A percentile compares a stretch with the other conserved stretches of the same genome.
phyloP scores from a whole-genome alignment of 805 yeast species.

The Starmerella scarabaei region DNA sequence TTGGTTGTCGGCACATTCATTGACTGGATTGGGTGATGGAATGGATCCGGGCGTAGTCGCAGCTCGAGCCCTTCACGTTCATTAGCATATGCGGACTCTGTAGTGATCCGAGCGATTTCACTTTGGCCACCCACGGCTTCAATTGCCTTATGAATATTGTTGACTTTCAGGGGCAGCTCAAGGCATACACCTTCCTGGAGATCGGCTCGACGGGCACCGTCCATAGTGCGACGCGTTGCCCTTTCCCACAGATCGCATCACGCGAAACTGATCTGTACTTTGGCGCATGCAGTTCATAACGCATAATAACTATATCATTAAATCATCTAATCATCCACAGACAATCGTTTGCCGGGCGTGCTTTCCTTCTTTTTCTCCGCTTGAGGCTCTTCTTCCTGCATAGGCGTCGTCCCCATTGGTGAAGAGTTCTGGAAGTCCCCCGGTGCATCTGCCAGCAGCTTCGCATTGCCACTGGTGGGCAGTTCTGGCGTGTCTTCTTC shows the following conservation, averaged over 20 bases:
- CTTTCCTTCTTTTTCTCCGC: conserved; percentile 1
- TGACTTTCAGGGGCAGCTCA: conserved; percentile 66
- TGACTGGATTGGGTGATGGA: conserved; percentile 39
- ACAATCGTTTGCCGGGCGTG: conserved; percentile 21
- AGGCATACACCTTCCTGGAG: conserved; percentile 26
- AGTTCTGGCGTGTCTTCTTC: conserved; percentile 2
- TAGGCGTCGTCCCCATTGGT: conserved; percentile 7
- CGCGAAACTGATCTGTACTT: no score
- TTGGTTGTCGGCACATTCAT: conserved; percentile 21
- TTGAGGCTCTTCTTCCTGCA: background rate
- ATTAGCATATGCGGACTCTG: conserved; percentile 22
- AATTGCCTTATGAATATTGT: conserved; percentile 33
- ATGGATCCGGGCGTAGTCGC: conserved; percentile 27
- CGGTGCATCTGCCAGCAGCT: conserved; percentile 1
- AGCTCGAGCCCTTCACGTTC: conserved; percentile 27
- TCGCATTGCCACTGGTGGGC: background rate
- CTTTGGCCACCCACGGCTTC: conserved; percentile 38
- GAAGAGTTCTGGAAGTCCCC: conserved; percentile 5
- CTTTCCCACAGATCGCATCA: no score
- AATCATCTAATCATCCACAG: conserved; percentile 16
- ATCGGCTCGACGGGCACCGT: background rate
- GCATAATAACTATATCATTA: no score
- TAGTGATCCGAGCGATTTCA: conserved; percentile 25
- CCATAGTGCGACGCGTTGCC: no score
- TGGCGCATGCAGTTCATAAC: no score